Conservation (phyloP, 139 green algal genomes). For the Astrephomene gubernaculifera region DNA sequence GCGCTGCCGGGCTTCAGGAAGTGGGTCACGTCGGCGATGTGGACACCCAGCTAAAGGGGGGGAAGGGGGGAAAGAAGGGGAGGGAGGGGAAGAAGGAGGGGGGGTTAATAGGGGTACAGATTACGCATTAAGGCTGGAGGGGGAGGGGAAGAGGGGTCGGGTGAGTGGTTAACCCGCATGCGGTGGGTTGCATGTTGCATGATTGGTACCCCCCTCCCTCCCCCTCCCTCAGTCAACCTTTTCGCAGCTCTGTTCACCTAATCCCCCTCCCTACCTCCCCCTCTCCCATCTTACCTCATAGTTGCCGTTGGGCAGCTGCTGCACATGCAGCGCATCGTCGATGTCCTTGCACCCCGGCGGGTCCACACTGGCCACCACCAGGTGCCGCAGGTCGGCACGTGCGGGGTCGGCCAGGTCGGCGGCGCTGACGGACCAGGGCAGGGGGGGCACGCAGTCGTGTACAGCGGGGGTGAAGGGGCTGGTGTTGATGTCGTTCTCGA, state of each 20-base stretch:
- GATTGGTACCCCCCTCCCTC: too few relatives aligned
- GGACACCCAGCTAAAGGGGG: constrained; percentile 75
- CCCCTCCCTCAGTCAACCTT: too few relatives aligned
- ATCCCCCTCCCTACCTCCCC: constrained; percentile 34
- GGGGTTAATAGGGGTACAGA: too few relatives aligned
- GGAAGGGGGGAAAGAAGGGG: neutral
- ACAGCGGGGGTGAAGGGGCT: constrained; percentile 90
- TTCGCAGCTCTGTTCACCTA: too few relatives aligned
- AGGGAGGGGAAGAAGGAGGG: neutral
- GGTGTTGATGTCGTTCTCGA: constrained; percentile 94
- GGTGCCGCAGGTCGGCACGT: constrained; percentile 25
- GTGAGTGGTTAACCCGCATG: too few relatives aligned
- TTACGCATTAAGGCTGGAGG: too few relatives aligned
- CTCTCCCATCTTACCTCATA: constrained; percentile 68
- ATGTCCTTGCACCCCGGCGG: constrained; percentile 94
- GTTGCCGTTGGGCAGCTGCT: constrained; percentile 72
- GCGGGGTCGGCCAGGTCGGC: constrained; percentile 59
- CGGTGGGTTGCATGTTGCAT: too few relatives aligned
- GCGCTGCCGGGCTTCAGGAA: constrained; percentile 81
- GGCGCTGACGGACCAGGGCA: constrained; percentile 86
- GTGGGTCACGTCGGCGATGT: constrained; percentile 96
- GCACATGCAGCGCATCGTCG: constrained; percentile 91
- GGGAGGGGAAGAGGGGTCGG: too few relatives aligned
- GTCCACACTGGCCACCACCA: constrained; percentile 83
- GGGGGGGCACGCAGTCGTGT: constrained; percentile 92